Conservation (phyloP, 805 yeast species). For the Candida nemodendra region DNA sequence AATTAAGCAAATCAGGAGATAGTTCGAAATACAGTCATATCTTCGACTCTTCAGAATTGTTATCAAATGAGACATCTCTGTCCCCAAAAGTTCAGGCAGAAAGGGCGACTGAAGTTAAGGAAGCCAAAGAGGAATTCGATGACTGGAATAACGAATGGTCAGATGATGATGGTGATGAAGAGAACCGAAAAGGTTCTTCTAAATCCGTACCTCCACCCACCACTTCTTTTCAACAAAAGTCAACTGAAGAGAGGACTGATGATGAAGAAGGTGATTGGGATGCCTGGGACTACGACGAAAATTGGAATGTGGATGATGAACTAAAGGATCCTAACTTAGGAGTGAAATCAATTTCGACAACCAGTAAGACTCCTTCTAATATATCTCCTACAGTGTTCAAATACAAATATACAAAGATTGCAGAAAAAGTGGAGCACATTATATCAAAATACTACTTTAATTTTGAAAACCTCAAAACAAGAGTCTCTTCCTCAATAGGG, state of each 20-base stretch:
- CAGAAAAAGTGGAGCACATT: conserved; percentile 13
- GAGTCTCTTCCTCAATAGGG: conserved; percentile 10
- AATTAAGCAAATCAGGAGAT: conserved; percentile 6
- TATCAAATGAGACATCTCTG: conserved; percentile 7
- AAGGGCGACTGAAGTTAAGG: conserved; percentile 1
- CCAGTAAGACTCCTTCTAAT: conserved; percentile 14
- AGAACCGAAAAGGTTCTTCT: conserved; percentile 5
- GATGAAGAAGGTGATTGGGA: conserved; percentile 24
- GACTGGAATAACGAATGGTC: conserved; percentile 28
- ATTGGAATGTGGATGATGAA: conserved; percentile 27
- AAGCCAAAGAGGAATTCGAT: conserved; percentile 10
- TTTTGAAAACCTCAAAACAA: conserved; percentile 15
- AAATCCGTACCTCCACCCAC: neutral
- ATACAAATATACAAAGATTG: conserved; percentile 22
- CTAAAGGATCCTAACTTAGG: conserved; percentile 15
- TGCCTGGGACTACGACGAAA: conserved; percentile 30
- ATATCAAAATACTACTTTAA: conserved; percentile 21
- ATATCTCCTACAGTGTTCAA: conserved; percentile 6
- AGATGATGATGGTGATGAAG: conserved; percentile 13
- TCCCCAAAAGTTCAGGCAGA: conserved; percentile 5
- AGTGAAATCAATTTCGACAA: conserved; percentile 20
- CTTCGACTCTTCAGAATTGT: conserved; percentile 7
- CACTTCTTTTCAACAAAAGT: conserved; percentile 3
- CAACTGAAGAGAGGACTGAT: neutral
- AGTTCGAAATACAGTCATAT: conserved; percentile 11